Evolutionary conservation across 2,329 filamentous ascomycete species (phyloP).

Genomic region (Colletotrichum liriopes): DNA sequence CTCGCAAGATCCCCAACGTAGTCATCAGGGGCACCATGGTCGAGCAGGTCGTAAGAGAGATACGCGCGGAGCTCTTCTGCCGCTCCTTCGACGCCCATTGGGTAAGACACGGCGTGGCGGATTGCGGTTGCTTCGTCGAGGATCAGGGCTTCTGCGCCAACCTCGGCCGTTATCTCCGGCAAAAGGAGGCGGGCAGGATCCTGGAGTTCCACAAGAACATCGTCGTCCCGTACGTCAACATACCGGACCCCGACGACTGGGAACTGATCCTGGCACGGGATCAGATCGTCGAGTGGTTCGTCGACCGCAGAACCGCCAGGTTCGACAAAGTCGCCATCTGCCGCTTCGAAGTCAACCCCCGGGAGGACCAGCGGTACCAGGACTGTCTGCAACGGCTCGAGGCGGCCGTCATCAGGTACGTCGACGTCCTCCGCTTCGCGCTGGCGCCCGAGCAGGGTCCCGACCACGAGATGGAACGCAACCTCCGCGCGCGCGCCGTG

Average conservation of each 20-base stretch:
- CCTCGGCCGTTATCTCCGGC: conserved; percentile 10
- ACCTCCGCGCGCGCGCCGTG: conserved; percentile 6
- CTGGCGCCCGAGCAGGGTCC: neutral
- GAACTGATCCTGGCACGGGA: neutral
- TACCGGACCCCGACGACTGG: conserved; percentile 6
- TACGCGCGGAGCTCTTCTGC: conserved; percentile 14
- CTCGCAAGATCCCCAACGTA: neutral
- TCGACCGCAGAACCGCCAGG: neutral
- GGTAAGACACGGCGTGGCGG: neutral
- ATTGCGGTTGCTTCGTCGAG: conserved; percentile 9
- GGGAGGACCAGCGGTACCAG: conserved; percentile 15
- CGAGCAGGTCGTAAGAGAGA: neutral
- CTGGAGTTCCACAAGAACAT: neutral
- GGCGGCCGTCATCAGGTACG: neutral
- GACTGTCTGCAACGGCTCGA: neutral
- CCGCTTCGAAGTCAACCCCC: neutral
- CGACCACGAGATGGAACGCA: conserved; percentile 1
- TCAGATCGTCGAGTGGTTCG: neutral
- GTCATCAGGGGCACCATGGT: neutral
- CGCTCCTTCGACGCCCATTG: conserved; percentile 1
- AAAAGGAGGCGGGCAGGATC: conserved; percentile 3
- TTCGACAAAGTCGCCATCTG: conserved; percentile 4
- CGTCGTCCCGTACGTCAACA: neutral
- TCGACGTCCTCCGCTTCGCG: neutral
- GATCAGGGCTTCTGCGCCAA: conserved; percentile 7